Evolutionary conservation across 2,329 filamentous ascomycete species (phyloP), one percentile per base, ranked within the genome.

Genomic region (Neofusicoccum parvum): DNA sequence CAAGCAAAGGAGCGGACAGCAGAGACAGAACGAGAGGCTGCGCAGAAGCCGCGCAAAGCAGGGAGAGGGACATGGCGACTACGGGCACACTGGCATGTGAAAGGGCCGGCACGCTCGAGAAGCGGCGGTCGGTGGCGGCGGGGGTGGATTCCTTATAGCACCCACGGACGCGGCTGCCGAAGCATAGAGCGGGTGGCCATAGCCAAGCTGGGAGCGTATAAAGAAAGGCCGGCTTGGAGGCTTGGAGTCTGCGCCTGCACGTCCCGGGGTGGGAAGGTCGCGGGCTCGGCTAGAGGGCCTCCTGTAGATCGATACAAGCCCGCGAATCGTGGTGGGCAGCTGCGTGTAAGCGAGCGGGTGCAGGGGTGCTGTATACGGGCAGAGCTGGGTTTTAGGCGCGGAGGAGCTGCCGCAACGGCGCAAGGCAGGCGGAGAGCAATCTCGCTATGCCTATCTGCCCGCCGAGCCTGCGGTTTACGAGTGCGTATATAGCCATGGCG

Each of bases 11-110:
- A 51, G 36, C 10, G 37, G 45, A 62, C 10, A 62, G 48, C 15
- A 62, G 17, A 7, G 59, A 62, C 15, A 62, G 46, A 62, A 51
- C 46, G 48, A 62, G 46, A 34, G 59, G 59, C 48, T 62, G 59
- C 23, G 59, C 59, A 51, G 48, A 51, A 39, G 48, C 59, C 23
- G 59, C 59, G 59, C 59, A 50, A 20, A 51, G 34, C 17, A 62
- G 14, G 5, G 59, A 62, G 59, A 51, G 20, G 23, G 59, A 62
- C 59, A 62, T 62, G 43, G 34, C 17, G 27, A 32, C 27, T 23
- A 37, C 27, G 43, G 17, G 41, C 56, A 45, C 54, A 12, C 12
- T n/a, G 54, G 15, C 37, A 58, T 58, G 54, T 17, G 17, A 41
- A 58, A 14, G 12, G 11, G 27, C 39, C 23, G 23, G 23, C 23